A percentile compares a stretch with the other conserved stretches of the same genome.
These are phyloP conservation scores for Decorospora gaudefroyi DNA, from an alignment of 2,329 filamentous ascomycete species.

Conservation along the genomic window DNA sequence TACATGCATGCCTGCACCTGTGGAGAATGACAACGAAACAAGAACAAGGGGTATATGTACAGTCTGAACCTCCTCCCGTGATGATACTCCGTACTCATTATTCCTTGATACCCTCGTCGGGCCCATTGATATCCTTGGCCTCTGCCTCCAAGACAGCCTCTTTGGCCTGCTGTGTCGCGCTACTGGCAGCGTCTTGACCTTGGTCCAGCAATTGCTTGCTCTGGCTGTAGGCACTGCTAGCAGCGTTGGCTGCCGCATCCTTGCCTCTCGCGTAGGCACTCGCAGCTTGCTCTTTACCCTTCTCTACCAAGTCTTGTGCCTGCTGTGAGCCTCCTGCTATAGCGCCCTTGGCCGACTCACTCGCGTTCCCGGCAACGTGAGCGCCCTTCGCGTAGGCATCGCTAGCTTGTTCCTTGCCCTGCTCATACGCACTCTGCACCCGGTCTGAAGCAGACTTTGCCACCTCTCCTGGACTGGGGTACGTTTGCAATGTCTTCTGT, in stretches of 20 bases:
- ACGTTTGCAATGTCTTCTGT: constrained; percentile 54
- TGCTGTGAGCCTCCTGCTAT: constrained; percentile 33
- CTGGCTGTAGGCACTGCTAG: constrained; percentile 13
- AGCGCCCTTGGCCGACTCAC: constrained; percentile 33
- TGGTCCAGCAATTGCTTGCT: constrained; percentile 31
- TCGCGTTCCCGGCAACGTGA: constrained; percentile 32
- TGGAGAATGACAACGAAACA: too few species aligned
- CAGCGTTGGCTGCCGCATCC: constrained; percentile 11
- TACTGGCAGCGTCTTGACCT: constrained; percentile 24
- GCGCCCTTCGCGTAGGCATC: constrained; percentile 31
- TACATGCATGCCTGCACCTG: too few species aligned
- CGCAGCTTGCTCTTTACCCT: constrained; percentile 31
- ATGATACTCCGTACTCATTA: constrained; percentile 6
- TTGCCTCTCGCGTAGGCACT: constrained; percentile 14
- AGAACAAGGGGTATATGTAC: constrained; percentile 26
- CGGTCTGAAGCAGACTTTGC: constrained; percentile 37
- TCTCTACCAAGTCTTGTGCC: constrained; percentile 34
- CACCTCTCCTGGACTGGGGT: constrained; percentile 49
- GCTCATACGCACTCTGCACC: constrained; percentile 38
- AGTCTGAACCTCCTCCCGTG: constrained; percentile 7
- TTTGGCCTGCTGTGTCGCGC: constrained; percentile 22
- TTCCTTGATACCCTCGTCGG: constrained; percentile 21
- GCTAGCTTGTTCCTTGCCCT: constrained; percentile 38
- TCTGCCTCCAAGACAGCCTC: constrained; percentile 24
- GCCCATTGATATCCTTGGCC: constrained; percentile 25